Percentiles rank a stretch among this genome's conserved stretches.
Conservation (phyloP, 2,329 filamentous ascomycete genomes). For the Corinectria fuckeliana region DNA sequence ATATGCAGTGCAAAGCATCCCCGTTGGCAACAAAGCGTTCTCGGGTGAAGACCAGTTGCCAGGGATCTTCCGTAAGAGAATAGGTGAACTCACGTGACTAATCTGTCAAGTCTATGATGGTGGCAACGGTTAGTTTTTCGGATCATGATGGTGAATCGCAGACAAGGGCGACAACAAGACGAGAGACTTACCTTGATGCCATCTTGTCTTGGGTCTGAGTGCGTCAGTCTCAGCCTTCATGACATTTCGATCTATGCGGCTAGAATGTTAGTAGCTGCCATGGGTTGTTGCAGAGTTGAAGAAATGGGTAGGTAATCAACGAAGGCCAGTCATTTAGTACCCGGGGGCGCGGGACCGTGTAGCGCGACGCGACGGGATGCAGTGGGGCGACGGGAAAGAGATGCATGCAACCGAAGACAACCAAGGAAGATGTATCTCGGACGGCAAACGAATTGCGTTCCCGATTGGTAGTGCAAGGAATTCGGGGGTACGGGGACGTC, state of each 20-base stretch:
- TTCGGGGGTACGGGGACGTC: slow-evolving; percentile 1
- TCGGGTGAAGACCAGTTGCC: neutral
- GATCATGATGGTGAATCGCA: neutral
- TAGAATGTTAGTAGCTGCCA: slow-evolving; percentile 22
- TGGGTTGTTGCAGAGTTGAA: slow-evolving; percentile 7
- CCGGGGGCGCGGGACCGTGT: slow-evolving; percentile 37
- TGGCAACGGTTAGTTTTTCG: slow-evolving; percentile 27
- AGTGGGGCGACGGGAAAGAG: slow-evolving; percentile 34
- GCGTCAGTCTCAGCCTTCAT: slow-evolving; percentile 34
- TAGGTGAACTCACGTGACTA: slow-evolving; percentile 76
- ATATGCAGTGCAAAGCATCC: neutral
- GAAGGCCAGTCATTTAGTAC: slow-evolving; percentile 21
- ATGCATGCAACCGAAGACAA: slow-evolving; percentile 37
- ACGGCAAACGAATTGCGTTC: slow-evolving; percentile 18
- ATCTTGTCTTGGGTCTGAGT: slow-evolving; percentile 52
- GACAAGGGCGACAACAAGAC: neutral
- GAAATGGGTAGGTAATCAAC: slow-evolving; percentile 14
- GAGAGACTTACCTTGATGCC: slow-evolving; percentile 60
- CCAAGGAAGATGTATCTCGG: slow-evolving; percentile 8
- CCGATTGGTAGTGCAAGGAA: slow-evolving; percentile 11
- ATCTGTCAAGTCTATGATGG: slow-evolving; percentile 72
- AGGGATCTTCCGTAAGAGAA: neutral
- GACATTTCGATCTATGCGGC: slow-evolving; percentile 36
- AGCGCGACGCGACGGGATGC: slow-evolving; percentile 37
- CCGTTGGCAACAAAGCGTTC: neutral